These are phyloP conservation scores for Viola odorata DNA, from an alignment of 345 rosid species.

Conservation along the genomic window DNA sequence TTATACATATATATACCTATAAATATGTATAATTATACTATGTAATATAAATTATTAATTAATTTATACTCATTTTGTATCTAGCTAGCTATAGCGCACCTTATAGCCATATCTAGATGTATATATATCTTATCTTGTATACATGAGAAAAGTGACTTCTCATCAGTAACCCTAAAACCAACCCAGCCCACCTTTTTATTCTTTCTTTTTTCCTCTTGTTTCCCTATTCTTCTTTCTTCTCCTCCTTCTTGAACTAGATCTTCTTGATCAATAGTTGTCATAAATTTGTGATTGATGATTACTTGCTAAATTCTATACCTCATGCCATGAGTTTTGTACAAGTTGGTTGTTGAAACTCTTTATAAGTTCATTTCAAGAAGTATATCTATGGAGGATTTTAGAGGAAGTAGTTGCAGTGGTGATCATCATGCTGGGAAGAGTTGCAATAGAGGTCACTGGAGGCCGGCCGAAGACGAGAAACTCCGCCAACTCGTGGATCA, in stretches of 20 bases:
- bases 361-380: no score
- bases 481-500: constrained; percentile 57
- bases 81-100: no score
- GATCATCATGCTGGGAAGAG: constrained; percentile 17
- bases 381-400: constrained; percentile 9
- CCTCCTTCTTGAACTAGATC: not conserved
- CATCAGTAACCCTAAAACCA: constrained; percentile 16
- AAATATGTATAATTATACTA: not conserved
- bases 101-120: not conserved
- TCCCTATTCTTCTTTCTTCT: not conserved
- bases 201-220: not conserved
- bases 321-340: no score
- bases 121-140: not conserved
- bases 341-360: no score
- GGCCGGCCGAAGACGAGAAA: constrained; percentile 67
- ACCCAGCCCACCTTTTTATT: not conserved
- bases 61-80: no score
- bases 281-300: not conserved
- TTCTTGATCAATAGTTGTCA: not conserved
- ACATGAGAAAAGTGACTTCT: constrained; percentile 8
- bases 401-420: constrained; percentile 28
- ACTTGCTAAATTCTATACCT: no score
- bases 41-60: no score
- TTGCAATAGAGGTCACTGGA: constrained; percentile 69
- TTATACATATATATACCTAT: not conserved